Evolutionary conservation across 1,139 yeast species (phyloP).

Genomic region (Dujonia santamariae): DNA sequence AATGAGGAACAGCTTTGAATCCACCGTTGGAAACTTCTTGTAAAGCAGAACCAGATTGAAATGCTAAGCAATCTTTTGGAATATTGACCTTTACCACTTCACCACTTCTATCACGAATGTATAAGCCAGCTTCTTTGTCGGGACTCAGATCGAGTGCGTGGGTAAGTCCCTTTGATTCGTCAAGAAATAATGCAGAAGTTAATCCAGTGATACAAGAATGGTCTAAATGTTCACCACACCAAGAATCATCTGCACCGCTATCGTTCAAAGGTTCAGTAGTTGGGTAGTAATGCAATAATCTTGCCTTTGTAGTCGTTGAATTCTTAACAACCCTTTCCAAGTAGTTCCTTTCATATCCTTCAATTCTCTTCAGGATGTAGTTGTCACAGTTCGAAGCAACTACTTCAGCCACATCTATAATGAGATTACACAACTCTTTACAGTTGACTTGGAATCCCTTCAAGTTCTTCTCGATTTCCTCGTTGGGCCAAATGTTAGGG

Average conservation of each 20-base stretch:
- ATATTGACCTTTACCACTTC: constrained; percentile 49
- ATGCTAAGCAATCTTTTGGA: constrained; percentile 56
- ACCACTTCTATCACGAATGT: constrained; percentile 48
- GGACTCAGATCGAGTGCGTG: constrained; percentile 30
- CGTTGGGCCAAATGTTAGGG: constrained; percentile 54
- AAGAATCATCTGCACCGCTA: constrained; percentile 25
- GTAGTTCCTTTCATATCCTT: constrained; percentile 31
- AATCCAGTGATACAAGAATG: constrained; percentile 64
- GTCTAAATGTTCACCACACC: constrained; percentile 70
- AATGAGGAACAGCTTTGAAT: constrained; percentile 63
- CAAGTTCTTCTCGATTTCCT: constrained; percentile 7
- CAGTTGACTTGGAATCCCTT: constrained; percentile 33
- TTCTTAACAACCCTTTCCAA: constrained; percentile 44
- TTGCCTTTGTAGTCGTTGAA: constrained; percentile 58
- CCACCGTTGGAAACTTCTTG: constrained; percentile 48
- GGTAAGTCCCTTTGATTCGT: constrained; percentile 27
- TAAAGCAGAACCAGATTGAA: constrained; percentile 64
- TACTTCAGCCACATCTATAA: constrained; percentile 46
- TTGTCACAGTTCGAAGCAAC: constrained; percentile 57
- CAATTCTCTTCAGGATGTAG: constrained; percentile 28
- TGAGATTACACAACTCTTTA: constrained; percentile 40
- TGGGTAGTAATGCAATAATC: constrained; percentile 56
- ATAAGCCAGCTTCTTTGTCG: constrained; percentile 51
- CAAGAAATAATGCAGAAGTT: constrained; percentile 54
- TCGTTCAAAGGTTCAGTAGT: constrained; percentile 11